Percentiles rank a stretch among this genome's conserved stretches.
Conservation (phyloP, 495 filamentous ascomycete genomes). For the Bathelium albidoporum region DNA sequence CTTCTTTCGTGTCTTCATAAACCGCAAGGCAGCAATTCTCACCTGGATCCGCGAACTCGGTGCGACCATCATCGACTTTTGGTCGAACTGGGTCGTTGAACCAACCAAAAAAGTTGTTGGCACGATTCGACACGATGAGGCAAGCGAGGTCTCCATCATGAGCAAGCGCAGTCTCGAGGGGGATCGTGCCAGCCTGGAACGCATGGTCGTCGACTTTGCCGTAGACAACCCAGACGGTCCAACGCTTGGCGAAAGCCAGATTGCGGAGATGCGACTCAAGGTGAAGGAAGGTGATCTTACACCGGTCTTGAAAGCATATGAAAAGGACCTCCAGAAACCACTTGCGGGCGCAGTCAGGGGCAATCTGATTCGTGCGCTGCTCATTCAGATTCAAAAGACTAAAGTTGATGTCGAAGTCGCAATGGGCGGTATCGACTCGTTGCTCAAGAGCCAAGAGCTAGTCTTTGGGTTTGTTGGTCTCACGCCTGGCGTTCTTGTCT, state of each 20-base stretch:
- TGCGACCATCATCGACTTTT: slow-evolving; percentile 73
- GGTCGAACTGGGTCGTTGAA: slow-evolving; percentile 88
- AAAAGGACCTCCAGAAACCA: slow-evolving; percentile 70
- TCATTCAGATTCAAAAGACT: slow-evolving; percentile 97
- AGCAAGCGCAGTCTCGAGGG: slow-evolving; percentile 79
- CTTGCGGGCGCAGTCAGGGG: slow-evolving; percentile 70
- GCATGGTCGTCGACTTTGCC: slow-evolving; percentile 96
- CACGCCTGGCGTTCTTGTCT: slow-evolving; percentile 80
- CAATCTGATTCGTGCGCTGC: slow-evolving; percentile 77
- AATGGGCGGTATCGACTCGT: slow-evolving; percentile 81
- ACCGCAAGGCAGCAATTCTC: slow-evolving; percentile 59
- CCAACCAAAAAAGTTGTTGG: slow-evolving; percentile 71
- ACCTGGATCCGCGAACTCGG: slow-evolving; percentile 69
- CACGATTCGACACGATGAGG: slow-evolving; percentile 84
- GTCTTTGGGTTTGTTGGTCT: slow-evolving; percentile 92
- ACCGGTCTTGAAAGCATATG: slow-evolving; percentile 80
- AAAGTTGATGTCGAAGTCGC: slow-evolving; percentile 97
- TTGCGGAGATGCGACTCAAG: slow-evolving; percentile 58
- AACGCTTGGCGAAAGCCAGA: slow-evolving; percentile 45
- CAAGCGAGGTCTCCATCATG: slow-evolving; percentile 90
- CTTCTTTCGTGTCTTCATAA: slow-evolving; percentile 61
- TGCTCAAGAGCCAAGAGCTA: slow-evolving; percentile 91
- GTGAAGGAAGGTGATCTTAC: slow-evolving; percentile 89
- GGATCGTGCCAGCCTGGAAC: slow-evolving; percentile 81
- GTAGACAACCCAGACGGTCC: slow-evolving; percentile 55